Evolutionary conservation across 345 rosid genomes (phyloP).

Genomic region (Balakata baccata): DNA sequence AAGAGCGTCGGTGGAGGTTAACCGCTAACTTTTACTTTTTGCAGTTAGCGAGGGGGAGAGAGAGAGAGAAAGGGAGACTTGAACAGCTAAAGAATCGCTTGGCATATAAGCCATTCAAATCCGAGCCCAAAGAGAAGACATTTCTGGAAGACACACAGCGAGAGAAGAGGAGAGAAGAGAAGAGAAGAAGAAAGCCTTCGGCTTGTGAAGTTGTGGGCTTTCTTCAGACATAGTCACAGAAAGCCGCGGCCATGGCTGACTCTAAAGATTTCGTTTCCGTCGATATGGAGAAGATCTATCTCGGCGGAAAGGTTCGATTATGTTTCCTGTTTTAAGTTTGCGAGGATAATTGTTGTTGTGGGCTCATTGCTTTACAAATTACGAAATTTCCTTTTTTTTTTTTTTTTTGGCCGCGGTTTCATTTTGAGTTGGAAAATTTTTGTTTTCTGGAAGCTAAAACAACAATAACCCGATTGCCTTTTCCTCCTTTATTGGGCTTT

Average conservation of each 20-base stretch:
- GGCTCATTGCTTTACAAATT: not conserved
- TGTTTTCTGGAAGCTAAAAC: not conserved
- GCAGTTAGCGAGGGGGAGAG: not conserved
- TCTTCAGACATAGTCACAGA: conserved; percentile 13
- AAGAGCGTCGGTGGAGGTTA: conserved; percentile 45
- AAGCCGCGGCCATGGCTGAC: conserved; percentile 62
- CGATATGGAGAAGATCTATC: conserved; percentile 73
- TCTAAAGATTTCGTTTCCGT: conserved; percentile 56
- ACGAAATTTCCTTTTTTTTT: not conserved
- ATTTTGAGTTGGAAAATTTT: not conserved
- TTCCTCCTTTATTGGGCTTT: not conserved
- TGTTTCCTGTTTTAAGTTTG: not conserved
- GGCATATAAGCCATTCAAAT: conserved; percentile 27
- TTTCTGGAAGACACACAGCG: not conserved
- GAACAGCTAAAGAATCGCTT: conserved; percentile 31
- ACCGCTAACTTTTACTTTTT: conserved; percentile 6
- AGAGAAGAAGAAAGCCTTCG: not conserved
- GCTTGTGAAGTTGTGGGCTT: conserved; percentile 8
- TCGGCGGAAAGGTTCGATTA: conserved; percentile 71
- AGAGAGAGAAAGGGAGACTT: too few species aligned
- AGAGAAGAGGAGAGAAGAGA: not conserved
- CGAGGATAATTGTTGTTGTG: too few species aligned
- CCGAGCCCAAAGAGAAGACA: not conserved
- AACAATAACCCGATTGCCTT: not conserved
- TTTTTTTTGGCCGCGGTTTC: not conserved